These are phyloP conservation scores for Wickerhamiella spandovensis DNA, from an alignment of 805 yeast species.

Conservation along the genomic window DNA sequence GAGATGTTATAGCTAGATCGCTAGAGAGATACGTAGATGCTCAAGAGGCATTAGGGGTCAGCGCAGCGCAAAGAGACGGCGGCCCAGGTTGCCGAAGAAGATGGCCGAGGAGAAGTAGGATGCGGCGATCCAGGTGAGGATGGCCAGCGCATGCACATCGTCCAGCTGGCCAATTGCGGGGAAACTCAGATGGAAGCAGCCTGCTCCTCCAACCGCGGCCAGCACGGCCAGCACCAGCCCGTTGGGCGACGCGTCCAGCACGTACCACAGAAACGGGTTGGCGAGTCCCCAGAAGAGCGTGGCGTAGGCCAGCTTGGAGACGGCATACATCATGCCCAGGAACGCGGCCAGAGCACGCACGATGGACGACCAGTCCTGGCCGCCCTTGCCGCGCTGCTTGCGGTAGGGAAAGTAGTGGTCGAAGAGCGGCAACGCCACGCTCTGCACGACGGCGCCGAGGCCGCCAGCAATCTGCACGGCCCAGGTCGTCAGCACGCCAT, in stretches of 20 bases:
- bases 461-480: constrained; percentile 3
- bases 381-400: not conserved
- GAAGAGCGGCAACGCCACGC: not conserved
- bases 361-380: constrained; percentile 25
- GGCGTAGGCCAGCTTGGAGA: constrained; percentile 27
- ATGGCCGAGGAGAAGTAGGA: constrained; percentile 25
- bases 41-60: too few relatives aligned
- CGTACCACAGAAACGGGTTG: constrained; percentile 29
- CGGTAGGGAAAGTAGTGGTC: not conserved
- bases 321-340: constrained; percentile 28
- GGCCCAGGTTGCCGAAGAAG: constrained; percentile 28
- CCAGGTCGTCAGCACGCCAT: constrained; percentile 5
- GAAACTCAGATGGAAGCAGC: constrained; percentile 15
- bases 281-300: constrained; percentile 26
- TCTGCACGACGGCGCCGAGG: not conserved
- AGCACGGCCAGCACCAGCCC: constrained; percentile 25
- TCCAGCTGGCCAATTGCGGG: constrained; percentile 2
- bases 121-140: constrained; percentile 10
- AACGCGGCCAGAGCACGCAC: constrained; percentile 28
- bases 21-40: too few relatives aligned
- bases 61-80: constrained; percentile 18
- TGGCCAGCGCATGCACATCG: not conserved
- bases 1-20: too few relatives aligned
- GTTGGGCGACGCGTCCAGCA: constrained; percentile 25
- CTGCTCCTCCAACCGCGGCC: constrained; percentile 23